These are phyloP conservation scores for Oldenlandia corymbosa DNA, from an alignment of 257 asterid genomes.

Conservation along the genomic window DNA sequence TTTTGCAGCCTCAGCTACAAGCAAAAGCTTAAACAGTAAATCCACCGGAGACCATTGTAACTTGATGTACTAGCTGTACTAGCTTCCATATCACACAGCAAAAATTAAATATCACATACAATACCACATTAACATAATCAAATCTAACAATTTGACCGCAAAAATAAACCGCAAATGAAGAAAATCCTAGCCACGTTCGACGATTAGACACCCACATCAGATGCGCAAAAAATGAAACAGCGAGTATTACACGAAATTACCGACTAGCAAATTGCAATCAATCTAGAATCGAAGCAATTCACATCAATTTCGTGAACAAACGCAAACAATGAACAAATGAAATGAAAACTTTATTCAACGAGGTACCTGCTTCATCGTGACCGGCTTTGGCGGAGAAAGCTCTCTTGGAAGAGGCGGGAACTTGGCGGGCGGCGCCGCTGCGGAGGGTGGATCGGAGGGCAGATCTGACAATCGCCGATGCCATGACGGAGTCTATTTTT, in stretches of 20 bases:
- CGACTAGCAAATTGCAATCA: background rate
- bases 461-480: constrained; percentile 81
- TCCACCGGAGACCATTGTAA: too few relatives aligned
- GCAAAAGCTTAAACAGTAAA: background rate
- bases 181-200: background rate
- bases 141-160: too few relatives aligned
- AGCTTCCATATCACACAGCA: too few relatives aligned
- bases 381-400: constrained; percentile 54
- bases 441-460: constrained; percentile 74
- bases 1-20: constrained; percentile 72
- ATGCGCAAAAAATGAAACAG: background rate
- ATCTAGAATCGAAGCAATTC: background rate
- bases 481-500: constrained; percentile 36
- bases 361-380: constrained; percentile 81
- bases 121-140: too few relatives aligned
- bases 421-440: constrained; percentile 46
- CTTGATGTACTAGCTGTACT: too few relatives aligned
- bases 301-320: background rate
- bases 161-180: background rate
- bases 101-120: too few relatives aligned
- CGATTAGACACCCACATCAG: background rate
- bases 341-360: background rate
- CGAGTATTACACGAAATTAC: background rate
- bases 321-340: constrained; percentile 2
- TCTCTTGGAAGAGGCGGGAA: constrained; percentile 50